These are phyloP conservation scores for Coprinellus aureogranulatus DNA, from an alignment of 768 basidiomycete genomes.

Conservation along the genomic window DNA sequence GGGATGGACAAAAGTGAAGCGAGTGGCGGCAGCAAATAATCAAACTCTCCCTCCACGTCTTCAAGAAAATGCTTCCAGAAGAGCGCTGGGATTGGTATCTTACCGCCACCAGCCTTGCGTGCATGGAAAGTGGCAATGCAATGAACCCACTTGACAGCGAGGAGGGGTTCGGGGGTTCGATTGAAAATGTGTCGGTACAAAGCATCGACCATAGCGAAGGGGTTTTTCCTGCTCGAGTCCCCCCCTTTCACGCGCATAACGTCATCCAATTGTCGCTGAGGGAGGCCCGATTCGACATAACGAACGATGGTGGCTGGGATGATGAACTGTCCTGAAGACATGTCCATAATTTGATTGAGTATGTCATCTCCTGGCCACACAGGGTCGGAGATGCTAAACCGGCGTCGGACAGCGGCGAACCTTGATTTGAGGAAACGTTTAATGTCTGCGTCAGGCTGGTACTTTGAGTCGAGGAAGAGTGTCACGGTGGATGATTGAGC, in stretches of 20 bases:
- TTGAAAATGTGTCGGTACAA: conserved; percentile 1
- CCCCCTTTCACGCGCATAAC: neutral
- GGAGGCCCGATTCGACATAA: conserved; percentile 9
- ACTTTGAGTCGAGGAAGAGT: conserved; percentile 3
- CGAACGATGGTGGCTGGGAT: conserved; percentile 12
- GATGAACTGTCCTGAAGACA: conserved; percentile 16
- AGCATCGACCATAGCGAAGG: neutral
- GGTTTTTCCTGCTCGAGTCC: neutral
- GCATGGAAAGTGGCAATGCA: no score
- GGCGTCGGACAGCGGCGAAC: neutral
- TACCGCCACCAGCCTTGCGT: neutral
- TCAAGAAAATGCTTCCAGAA: neutral
- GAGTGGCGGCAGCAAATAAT: no score
- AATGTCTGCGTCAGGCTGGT: neutral
- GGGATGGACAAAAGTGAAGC: no score
- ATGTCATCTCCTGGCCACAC: neutral
- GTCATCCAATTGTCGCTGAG: conserved; percentile 9
- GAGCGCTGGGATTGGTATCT: neutral
- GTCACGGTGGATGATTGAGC: neutral
- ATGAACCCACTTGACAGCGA: neutral
- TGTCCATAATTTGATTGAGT: neutral
- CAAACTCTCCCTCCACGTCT: no score
- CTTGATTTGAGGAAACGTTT: neutral
- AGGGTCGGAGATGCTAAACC: neutral
- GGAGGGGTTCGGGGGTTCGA: neutral